These are phyloP conservation scores for Botrytis cinerea DNA, from an alignment of 2,329 filamentous ascomycete species.

Conservation along the genomic window DNA sequence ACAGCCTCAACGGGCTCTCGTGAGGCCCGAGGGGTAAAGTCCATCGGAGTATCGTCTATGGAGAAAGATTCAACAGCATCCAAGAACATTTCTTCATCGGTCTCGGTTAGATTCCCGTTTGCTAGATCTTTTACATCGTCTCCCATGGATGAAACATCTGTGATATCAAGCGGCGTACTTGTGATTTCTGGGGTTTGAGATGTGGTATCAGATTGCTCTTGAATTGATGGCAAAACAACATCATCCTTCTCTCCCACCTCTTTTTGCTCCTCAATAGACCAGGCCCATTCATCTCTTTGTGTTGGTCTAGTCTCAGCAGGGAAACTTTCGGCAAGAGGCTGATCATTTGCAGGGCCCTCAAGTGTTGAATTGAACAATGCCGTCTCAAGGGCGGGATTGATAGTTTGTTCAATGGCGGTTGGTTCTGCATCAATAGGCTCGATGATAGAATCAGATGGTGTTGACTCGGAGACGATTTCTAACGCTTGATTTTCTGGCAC, in stretches of 20 bases:
- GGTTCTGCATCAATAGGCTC: neutral
- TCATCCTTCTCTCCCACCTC: neutral
- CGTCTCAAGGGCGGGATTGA: neutral
- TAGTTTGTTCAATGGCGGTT: neutral
- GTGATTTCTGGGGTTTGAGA: neutral
- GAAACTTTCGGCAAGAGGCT: neutral
- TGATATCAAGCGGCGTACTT: neutral
- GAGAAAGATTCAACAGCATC: conserved; percentile 10
- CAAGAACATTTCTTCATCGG: neutral
- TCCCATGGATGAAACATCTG: neutral
- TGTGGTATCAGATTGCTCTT: neutral
- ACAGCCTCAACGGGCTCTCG: neutral
- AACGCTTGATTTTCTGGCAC: neutral
- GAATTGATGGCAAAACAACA: neutral
- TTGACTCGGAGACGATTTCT: neutral
- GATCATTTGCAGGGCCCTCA: neutral
- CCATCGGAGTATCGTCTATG: neutral
- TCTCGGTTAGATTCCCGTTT: neutral
- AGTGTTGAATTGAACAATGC: neutral
- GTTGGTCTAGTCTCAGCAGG: neutral
- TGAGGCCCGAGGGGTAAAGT: neutral
- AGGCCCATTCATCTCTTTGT: neutral
- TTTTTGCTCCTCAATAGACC: neutral
- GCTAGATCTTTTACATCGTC: neutral
- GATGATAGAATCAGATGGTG: neutral